These are phyloP conservation scores for Ceratobasidium sp. DNA, from an alignment of 1,284 basidiomycete genomes.

Conservation along the genomic window DNA sequence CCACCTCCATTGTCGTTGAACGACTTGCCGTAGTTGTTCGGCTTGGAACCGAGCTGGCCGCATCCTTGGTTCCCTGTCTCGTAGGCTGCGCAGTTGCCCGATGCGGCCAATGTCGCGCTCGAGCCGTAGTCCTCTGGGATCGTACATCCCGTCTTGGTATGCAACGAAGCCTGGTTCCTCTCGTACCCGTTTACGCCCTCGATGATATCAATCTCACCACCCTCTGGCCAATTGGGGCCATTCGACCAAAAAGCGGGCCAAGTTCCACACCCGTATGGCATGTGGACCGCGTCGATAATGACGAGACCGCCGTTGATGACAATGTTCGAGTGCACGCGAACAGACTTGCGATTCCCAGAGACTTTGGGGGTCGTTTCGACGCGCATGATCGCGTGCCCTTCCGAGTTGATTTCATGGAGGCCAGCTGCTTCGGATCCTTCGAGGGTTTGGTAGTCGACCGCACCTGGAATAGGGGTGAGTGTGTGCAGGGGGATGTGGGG, in stretches of 20 bases:
- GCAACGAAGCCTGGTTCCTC: constrained; percentile 33
- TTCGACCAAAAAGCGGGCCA: constrained; percentile 61
- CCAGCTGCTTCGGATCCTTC: constrained; percentile 29
- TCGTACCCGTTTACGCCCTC: constrained; percentile 35
- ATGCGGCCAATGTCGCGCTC: constrained; percentile 60
- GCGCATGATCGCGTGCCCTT: constrained; percentile 39
- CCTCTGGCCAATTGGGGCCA: constrained; percentile 41
- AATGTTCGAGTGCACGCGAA: constrained; percentile 36
- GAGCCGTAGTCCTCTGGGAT: constrained; percentile 60
- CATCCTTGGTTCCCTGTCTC: constrained; percentile 47
- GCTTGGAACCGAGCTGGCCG: constrained; percentile 2
- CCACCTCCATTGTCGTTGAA: constrained; percentile 48
- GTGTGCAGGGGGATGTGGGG: not conserved
- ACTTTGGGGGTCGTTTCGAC: constrained; percentile 40
- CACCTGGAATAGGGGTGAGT: not conserved
- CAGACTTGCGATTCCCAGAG: constrained; percentile 35
- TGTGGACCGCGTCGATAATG: constrained; percentile 84
- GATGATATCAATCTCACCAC: constrained; percentile 40
- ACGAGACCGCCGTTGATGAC: constrained; percentile 49
- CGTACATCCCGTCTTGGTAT: constrained; percentile 37
- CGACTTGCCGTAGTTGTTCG: constrained; percentile 48
- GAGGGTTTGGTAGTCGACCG: constrained; percentile 27
- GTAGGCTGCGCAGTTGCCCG: constrained; percentile 33
- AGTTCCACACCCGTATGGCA: constrained; percentile 83
- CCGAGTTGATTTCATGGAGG: constrained; percentile 27